These are phyloP conservation scores for Zoysia japonica DNA, from an alignment of 176 grass and related monocot species.

Conservation along the genomic window DNA sequence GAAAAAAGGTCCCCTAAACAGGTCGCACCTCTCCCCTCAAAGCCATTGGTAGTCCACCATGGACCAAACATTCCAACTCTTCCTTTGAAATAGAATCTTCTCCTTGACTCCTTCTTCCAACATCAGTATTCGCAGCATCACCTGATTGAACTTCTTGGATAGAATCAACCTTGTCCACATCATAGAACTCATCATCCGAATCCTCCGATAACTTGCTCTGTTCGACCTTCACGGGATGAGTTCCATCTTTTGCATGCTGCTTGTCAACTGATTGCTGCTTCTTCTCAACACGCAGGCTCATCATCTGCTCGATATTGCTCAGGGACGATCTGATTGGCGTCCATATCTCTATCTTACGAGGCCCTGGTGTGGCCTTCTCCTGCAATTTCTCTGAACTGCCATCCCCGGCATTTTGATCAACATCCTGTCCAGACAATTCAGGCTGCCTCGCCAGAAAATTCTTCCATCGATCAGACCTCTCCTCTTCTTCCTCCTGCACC, in stretches of 20 bases:
- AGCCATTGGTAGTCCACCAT: constrained; percentile 92
- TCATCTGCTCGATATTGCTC: constrained; percentile 69
- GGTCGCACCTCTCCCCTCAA: constrained; percentile 87
- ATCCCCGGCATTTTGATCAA: constrained; percentile 22
- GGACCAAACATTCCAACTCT: constrained; percentile 86
- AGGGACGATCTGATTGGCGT: constrained; percentile 72
- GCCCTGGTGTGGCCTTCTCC: constrained; percentile 14
- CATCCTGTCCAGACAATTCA: constrained; percentile 38
- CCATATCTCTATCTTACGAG: constrained; percentile 61
- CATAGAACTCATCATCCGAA: constrained; percentile 94
- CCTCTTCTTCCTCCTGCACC: constrained; percentile 92
- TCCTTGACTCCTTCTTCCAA: constrained; percentile 39
- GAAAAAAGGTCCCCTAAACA: constrained; percentile 1
- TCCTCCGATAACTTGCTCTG: constrained; percentile 69
- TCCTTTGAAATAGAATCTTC: constrained; percentile 68
- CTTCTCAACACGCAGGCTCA: constrained; percentile 66
- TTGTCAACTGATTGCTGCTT: constrained; percentile 46
- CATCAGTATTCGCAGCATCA: constrained; percentile 50
- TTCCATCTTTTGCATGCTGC: constrained; percentile 25
- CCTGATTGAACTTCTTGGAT: constrained; percentile 69
- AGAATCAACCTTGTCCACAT: constrained; percentile 74
- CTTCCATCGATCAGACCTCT: constrained; percentile 98
- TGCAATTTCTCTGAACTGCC: constrained; percentile 23
- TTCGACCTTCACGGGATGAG: constrained; percentile 48
- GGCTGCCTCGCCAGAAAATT: constrained; percentile 75